Evolutionary conservation across 2,329 filamentous ascomycete genomes (phyloP).

Genomic region (Orbilia ellipsospora): DNA sequence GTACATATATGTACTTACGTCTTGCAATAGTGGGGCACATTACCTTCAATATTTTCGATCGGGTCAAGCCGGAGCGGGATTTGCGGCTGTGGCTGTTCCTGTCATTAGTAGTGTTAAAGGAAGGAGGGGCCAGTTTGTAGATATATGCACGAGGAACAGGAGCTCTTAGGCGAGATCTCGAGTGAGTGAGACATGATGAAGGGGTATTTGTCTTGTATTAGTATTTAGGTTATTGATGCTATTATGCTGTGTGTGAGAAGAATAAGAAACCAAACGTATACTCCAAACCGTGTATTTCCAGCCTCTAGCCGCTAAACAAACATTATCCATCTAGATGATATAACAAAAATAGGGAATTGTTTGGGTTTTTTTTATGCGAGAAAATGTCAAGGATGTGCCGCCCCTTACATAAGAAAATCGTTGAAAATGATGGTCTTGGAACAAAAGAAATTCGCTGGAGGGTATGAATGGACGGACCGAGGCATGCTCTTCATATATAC

Average conservation of each 20-base stretch:
- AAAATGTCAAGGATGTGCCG: slow-evolving; percentile 27
- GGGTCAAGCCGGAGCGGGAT: slow-evolving; percentile 41
- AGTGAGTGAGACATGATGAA: background rate
- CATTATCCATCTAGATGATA: slow-evolving; percentile 19
- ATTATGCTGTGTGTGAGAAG: background rate
- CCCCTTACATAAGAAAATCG: slow-evolving; percentile 48
- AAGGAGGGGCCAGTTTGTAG: slow-evolving; percentile 1
- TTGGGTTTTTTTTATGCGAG: slow-evolving; percentile 30
- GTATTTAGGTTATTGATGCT: slow-evolving; percentile 12
- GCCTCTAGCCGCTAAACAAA: slow-evolving; percentile 36
- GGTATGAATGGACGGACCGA: background rate
- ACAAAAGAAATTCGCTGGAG: slow-evolving; percentile 43
- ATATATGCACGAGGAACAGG: no score
- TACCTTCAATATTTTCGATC: slow-evolving; percentile 12
- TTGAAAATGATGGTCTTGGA: slow-evolving; percentile 6
- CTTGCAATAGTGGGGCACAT: background rate
- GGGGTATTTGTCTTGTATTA: slow-evolving; percentile 6
- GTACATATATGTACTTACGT: no score
- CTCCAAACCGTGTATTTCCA: slow-evolving; percentile 46
- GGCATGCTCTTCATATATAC: slow-evolving; percentile 27
- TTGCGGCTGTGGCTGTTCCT: slow-evolving; percentile 36
- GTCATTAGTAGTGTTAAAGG: background rate
- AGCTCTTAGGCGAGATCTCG: slow-evolving; percentile 5
- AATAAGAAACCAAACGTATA: slow-evolving; percentile 33
- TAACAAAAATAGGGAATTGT: slow-evolving; percentile 11